A percentile compares a stretch with the other conserved stretches of the same genome.
These are phyloP conservation scores for Cladosporium sp. DNA, from an alignment of 2,329 filamentous ascomycete genomes.

Conservation along the genomic window DNA sequence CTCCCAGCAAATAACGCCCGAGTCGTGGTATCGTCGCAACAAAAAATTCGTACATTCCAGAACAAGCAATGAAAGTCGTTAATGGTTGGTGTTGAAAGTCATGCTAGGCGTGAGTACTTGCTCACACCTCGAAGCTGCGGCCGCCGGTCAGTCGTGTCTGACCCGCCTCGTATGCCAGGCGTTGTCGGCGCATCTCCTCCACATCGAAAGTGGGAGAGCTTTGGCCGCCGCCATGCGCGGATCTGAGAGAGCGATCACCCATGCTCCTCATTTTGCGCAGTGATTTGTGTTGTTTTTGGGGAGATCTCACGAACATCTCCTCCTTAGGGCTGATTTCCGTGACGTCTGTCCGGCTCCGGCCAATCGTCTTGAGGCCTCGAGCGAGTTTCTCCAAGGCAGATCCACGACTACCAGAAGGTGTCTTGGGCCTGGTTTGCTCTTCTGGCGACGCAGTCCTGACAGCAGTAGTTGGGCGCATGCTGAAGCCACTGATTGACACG, in stretches of 20 bases:
- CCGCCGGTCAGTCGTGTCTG: constrained; percentile 14
- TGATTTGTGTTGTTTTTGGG: constrained; percentile 28
- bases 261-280: constrained; percentile 41
- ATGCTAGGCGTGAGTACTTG: not conserved
- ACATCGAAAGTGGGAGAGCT: constrained; percentile 48
- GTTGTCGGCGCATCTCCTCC: constrained; percentile 51
- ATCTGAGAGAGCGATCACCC: constrained; percentile 31
- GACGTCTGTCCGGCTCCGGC: constrained; percentile 55
- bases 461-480: constrained; percentile 27
- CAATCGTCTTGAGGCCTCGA: constrained; percentile 61
- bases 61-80: constrained; percentile 11
- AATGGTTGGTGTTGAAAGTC: not conserved
- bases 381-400: constrained; percentile 63
- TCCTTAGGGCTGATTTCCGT: constrained; percentile 45
- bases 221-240: constrained; percentile 33
- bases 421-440: constrained; percentile 35
- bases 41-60: constrained; percentile 17
- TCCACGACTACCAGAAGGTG: constrained; percentile 39
- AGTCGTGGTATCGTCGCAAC: constrained; percentile 23
- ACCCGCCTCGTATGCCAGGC: constrained; percentile 50
- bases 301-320: constrained; percentile 16
- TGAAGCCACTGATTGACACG: constrained; percentile 43
- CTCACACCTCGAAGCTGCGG: constrained; percentile 15
- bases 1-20: constrained; percentile 5
- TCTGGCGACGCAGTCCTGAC: not conserved